phyloP scores from a whole-genome alignment of 2,329 filamentous ascomycete species.

The Pyrenochaeta sp. region DNA sequence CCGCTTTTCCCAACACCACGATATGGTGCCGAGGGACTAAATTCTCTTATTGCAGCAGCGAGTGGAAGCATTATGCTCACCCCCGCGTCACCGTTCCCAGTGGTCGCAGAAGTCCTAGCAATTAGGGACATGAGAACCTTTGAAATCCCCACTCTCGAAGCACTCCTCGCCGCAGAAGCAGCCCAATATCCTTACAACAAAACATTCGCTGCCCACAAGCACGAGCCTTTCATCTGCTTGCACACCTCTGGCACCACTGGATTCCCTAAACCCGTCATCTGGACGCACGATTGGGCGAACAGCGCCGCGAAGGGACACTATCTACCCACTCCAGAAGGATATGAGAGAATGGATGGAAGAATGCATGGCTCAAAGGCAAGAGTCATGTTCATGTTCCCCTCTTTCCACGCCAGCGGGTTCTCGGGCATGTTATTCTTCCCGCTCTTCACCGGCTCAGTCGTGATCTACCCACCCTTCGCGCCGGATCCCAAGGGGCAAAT shows the following conservation, averaged over 20 bases:
- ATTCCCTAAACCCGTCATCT: constrained; percentile 46
- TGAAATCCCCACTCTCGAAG: constrained; percentile 21
- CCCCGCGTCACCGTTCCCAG: constrained; percentile 15
- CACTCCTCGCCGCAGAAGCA: constrained; percentile 14
- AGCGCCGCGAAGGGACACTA: constrained; percentile 5
- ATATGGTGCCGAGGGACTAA: constrained; percentile 26
- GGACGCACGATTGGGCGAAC: constrained; percentile 25
- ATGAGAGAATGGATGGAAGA: neutral
- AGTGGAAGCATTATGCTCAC: constrained; percentile 25
- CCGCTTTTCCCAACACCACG: constrained; percentile 30
- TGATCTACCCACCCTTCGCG: constrained; percentile 7
- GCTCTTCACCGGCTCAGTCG: constrained; percentile 5
- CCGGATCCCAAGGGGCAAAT: neutral
- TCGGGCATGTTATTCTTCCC: constrained; percentile 8
- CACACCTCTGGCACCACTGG: constrained; percentile 51
- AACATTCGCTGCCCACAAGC: constrained; percentile 29
- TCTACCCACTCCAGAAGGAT: constrained; percentile 7
- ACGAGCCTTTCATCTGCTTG: constrained; percentile 36
- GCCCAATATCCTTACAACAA: constrained; percentile 25
- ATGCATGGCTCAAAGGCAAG: constrained; percentile 2
- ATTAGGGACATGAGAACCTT: constrained; percentile 19
- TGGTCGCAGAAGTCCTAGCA: constrained; percentile 16
- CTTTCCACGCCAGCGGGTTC: constrained; percentile 18
- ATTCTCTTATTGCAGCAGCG: constrained; percentile 25
- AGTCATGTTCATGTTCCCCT: constrained; percentile 7